A percentile compares a stretch with the other conserved stretches of the same genome.
Conservation (phyloP, 2,329 filamentous ascomycete species). For the Talaromyces piceae region DNA sequence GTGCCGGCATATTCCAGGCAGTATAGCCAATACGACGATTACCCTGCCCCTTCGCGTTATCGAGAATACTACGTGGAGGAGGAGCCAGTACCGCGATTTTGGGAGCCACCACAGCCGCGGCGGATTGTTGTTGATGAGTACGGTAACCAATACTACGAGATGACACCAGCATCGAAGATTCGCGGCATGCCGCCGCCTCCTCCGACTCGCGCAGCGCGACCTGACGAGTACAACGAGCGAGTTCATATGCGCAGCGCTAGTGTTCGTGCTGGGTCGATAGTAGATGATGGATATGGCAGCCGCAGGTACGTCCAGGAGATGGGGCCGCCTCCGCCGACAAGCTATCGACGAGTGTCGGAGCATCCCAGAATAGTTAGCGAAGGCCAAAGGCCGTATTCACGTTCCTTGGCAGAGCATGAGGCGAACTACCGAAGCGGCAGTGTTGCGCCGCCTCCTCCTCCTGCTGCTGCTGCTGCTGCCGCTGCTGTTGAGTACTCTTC, state of each 20-base stretch:
- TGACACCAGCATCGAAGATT: slow-evolving; percentile 34
- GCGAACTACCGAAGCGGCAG: slow-evolving; percentile 31
- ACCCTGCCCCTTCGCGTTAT: slow-evolving; percentile 27
- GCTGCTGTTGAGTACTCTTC: slow-evolving; percentile 35
- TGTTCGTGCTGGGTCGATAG: slow-evolving; percentile 34
- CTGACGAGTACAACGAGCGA: slow-evolving; percentile 29
- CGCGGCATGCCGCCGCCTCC: slow-evolving; percentile 27
- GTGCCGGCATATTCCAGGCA: slow-evolving; percentile 25
- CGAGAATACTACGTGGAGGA: slow-evolving; percentile 37
- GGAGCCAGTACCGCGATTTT: slow-evolving; percentile 37
- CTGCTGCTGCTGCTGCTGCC: too few species aligned
- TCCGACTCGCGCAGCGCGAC: slow-evolving; percentile 23
- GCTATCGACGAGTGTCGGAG: slow-evolving; percentile 35
- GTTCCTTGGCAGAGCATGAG: slow-evolving; percentile 27
- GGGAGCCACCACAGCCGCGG: slow-evolving; percentile 49
- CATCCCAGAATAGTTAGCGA: slow-evolving; percentile 23
- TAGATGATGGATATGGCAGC: slow-evolving; percentile 35
- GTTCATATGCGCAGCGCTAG: slow-evolving; percentile 24
- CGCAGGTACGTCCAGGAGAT: slow-evolving; percentile 39
- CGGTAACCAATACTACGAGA: slow-evolving; percentile 69
- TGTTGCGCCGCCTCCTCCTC: too few species aligned
- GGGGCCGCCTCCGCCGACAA: slow-evolving; percentile 34
- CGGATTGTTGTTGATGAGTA: slow-evolving; percentile 75
- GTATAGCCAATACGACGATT: slow-evolving; percentile 31
- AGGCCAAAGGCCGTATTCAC: slow-evolving; percentile 26